Evolutionary conservation across 2,329 filamentous ascomycete genomes (phyloP), one percentile per base, ranked within the genome.

Genomic region (Fusarium fracticaudum): DNA sequence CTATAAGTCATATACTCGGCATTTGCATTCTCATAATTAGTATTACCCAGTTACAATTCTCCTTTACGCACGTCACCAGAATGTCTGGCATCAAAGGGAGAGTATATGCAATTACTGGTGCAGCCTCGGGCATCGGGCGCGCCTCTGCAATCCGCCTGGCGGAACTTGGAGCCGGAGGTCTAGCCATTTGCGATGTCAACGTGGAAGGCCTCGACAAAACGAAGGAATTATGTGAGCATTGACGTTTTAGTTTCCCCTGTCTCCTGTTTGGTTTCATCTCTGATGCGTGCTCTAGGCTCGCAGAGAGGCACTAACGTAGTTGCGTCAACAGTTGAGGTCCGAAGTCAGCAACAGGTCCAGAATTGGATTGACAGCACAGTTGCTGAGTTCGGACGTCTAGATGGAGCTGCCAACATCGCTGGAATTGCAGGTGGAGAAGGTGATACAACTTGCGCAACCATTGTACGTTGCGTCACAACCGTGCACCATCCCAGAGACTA

Each of bases 221-320:
- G 2, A 6, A 18, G 11, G 4, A 50, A 4, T 18, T 33, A 24
- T 50, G 47, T 50, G 9, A 50, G 44, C 5, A 10, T 45, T 18
- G 1, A 5, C n/a, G 2, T 15, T 17, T 24, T 17, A 1, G 1
- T 7, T 6, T 24, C 6, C 15, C n/a, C 10, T 10, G 3, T 5
- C 5, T 26, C 1, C 5, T 20, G 24, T 1, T 8, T 8, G 14
- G 4, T 13, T 4, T 4, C 5, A 2, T 26, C 6, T 45, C 44
- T 45, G 14, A 45, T 13, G 11, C 6, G 44, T n/a, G 9, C 6
- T n/a, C 6, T 14, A 50, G 47, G 47, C 14, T 33, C 47, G 3
- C 14, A 2, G 22, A 14, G 29, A 33, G 47, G 47, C 6, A 24
- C 29, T 6, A 13, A 9, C 24, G 29, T 50, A 2, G 10, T 50